Evolutionary conservation across 2,329 filamentous ascomycete species (phyloP).

Genomic region (Coniella lustricola): DNA sequence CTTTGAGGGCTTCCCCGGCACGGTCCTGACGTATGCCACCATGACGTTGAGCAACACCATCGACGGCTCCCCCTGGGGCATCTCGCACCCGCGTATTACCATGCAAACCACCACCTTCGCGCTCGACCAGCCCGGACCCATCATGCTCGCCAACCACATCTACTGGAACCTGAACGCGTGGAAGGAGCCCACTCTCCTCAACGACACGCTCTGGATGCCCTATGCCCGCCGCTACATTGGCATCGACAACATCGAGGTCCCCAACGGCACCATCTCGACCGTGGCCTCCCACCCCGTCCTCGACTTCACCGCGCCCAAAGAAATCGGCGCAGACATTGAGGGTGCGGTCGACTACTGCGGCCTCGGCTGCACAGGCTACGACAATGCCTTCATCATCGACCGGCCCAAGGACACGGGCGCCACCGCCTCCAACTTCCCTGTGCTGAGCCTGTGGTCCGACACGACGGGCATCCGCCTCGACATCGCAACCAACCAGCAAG

Average conservation of each 20-base stretch:
- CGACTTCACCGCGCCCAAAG: conserved; percentile 11
- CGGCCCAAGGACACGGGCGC: conserved; percentile 1
- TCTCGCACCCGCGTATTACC: conserved; percentile 5
- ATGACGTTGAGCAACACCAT: conserved; percentile 10
- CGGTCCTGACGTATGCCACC: conserved; percentile 8
- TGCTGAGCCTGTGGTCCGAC: conserved; percentile 7
- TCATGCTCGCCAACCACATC: conserved; percentile 13
- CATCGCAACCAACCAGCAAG: conserved; percentile 9
- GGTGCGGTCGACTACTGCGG: conserved; percentile 4
- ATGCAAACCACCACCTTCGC: conserved; percentile 11
- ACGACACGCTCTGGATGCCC: conserved; percentile 11
- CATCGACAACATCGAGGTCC: conserved; percentile 8
- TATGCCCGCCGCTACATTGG: conserved; percentile 7
- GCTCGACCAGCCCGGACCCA: conserved; percentile 9
- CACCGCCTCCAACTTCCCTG: conserved; percentile 9
- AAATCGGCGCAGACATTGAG: conserved; percentile 5
- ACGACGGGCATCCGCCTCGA: conserved; percentile 10
- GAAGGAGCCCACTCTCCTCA: conserved; percentile 8
- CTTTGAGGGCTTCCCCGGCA: conserved; percentile 7
- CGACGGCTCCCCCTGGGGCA: conserved; percentile 6
- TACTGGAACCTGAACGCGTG: conserved; percentile 13
- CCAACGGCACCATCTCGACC: conserved; percentile 8
- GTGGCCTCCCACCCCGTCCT: conserved; percentile 5
- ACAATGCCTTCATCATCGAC: conserved; percentile 11
- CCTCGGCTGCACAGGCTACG: conserved; percentile 6